Conservation (phyloP, 768 basidiomycete species). For the Plicaturopsis crispa region DNA sequence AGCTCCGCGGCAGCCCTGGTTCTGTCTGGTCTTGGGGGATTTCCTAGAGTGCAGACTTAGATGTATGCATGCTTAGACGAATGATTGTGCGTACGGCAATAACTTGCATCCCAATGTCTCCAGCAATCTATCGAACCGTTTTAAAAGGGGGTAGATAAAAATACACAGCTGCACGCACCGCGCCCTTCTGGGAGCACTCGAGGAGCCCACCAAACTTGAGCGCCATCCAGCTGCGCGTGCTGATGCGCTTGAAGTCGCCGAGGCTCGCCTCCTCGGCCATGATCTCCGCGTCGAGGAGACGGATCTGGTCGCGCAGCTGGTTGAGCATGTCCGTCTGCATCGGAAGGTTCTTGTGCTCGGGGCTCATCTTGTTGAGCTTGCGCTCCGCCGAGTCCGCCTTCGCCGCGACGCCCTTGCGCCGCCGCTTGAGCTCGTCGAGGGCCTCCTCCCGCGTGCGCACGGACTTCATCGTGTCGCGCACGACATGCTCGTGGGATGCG, state of each 20-base stretch:
- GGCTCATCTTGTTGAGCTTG: conserved; percentile 85
- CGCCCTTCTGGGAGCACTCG: conserved; percentile 81
- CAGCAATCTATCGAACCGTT: too few species aligned
- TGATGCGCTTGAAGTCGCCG: conserved; percentile 76
- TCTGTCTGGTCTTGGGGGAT: conserved; percentile 76
- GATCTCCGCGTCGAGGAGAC: conserved; percentile 74
- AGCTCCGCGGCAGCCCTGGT: conserved; percentile 68
- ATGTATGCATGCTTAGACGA: too few species aligned
- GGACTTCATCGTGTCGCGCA: conserved; percentile 57
- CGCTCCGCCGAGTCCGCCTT: conserved; percentile 82
- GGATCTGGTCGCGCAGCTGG: conserved; percentile 68
- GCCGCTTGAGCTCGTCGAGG: conserved; percentile 68
- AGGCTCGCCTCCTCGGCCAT: conserved; percentile 73
- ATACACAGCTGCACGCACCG: too few species aligned
- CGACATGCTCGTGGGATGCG: conserved; percentile 56
- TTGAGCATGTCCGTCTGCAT: conserved; percentile 69
- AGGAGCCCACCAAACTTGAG: conserved; percentile 83
- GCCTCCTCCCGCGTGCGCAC: conserved; percentile 81
- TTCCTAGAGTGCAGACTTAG: too few species aligned
- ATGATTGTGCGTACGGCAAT: conserved; percentile 29
- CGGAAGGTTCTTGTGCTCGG: conserved; percentile 79
- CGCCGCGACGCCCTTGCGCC: conserved; percentile 53
- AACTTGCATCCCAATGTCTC: conserved; percentile 40
- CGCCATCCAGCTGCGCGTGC: conserved; percentile 63
- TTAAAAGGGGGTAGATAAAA: too few species aligned